Evolutionary conservation across 495 filamentous ascomycete species (phyloP).

Genomic region (Melanomma pulvis-pyrius): DNA sequence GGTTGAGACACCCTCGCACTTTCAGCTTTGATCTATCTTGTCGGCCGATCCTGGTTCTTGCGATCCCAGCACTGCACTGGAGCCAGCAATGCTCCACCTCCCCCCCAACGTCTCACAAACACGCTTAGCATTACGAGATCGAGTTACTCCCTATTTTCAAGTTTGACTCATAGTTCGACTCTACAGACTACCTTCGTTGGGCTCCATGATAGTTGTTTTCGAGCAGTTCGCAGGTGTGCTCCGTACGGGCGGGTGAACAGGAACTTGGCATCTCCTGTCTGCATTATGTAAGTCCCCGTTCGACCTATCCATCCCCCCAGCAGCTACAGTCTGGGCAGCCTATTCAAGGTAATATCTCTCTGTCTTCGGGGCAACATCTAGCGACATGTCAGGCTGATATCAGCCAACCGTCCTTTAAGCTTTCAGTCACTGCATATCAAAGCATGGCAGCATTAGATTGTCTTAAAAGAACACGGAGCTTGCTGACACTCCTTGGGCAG

Average conservation of each 20-base stretch:
- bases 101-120: slow-evolving; percentile 1
- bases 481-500: neutral
- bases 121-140: neutral
- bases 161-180: neutral
- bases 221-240: too few species aligned
- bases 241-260: neutral
- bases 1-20: slow-evolving; percentile 21
- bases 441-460: neutral
- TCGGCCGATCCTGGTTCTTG: slow-evolving; percentile 9
- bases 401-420: neutral
- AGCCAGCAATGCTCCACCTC: slow-evolving; percentile 17
- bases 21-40: slow-evolving; percentile 10
- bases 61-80: slow-evolving; percentile 12
- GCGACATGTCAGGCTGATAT: neutral
- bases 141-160: neutral
- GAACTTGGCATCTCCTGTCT: slow-evolving; percentile 9
- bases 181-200: neutral
- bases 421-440: neutral
- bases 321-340: neutral
- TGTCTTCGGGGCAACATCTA: neutral
- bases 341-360: neutral
- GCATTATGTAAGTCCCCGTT: slow-evolving; percentile 2
- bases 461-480: neutral
- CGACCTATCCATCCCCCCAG: neutral
- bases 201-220: neutral